A percentile compares a stretch with the other conserved stretches of the same genome.
phyloP scores from a whole-genome alignment of 768 basidiomycete species.

The Xerocomellus chrysenteron region DNA sequence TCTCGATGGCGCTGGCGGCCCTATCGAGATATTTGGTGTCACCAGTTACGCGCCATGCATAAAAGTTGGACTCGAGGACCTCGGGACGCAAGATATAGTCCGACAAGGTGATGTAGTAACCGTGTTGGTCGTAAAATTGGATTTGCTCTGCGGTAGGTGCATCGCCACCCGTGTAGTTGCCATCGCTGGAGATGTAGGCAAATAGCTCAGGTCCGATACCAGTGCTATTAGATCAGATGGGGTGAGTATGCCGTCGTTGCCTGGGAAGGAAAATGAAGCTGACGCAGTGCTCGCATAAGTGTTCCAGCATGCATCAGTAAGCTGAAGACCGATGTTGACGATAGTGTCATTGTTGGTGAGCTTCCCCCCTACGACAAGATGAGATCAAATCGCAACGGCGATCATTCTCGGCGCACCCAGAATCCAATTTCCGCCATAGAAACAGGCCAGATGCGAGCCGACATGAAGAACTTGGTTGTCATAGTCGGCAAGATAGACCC shows the following conservation, averaged over 20 bases:
- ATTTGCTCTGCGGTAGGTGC: conserved; percentile 38
- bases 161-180: conserved; percentile 55
- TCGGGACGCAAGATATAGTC: conserved; percentile 70
- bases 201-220: conserved; percentile 77
- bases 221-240: conserved; percentile 41
- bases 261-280: conserved; percentile 11
- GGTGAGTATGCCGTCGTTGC: not conserved
- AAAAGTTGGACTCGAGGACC: conserved; percentile 79
- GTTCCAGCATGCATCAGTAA: conserved; percentile 78
- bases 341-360: conserved; percentile 71
- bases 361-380: conserved; percentile 50
- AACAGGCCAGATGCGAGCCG: conserved; percentile 75
- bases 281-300: conserved; percentile 73
- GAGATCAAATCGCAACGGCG: not conserved
- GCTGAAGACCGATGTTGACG: conserved; percentile 54
- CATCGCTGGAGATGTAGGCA: conserved; percentile 60
- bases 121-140: conserved; percentile 58
- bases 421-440: conserved; percentile 75
- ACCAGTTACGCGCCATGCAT: conserved; percentile 73
- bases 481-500: conserved; percentile 65
- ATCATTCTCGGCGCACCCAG: conserved; percentile 41
- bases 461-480: conserved; percentile 55
- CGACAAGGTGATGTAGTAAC: conserved; percentile 56
- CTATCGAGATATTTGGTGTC: conserved; percentile 65
- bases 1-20: conserved; percentile 55